Conservation (phyloP, 2,329 filamentous ascomycete species). For the Penicillium sp. region DNA sequence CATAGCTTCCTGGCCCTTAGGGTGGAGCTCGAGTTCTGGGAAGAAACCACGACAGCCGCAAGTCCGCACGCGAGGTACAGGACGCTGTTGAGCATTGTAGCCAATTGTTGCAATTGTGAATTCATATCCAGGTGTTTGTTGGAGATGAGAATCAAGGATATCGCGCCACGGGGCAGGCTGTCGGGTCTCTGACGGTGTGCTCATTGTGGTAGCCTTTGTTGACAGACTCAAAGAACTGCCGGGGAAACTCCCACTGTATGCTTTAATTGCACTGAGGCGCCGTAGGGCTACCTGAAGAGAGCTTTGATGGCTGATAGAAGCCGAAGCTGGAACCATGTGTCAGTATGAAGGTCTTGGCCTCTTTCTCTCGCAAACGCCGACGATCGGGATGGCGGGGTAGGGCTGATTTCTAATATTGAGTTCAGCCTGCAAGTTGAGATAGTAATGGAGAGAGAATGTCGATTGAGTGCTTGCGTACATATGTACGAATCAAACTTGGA, state of each 20-base stretch:
- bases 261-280: conserved; percentile 1
- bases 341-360: background rate
- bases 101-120: conserved; percentile 31
- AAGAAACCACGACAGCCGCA: conserved; percentile 87
- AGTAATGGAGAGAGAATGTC: background rate
- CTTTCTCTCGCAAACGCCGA: background rate
- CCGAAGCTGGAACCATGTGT: conserved; percentile 1
- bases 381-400: background rate
- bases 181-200: background rate
- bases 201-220: conserved; percentile 10
- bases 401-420: background rate
- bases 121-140: conserved; percentile 22
- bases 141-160: conserved; percentile 26
- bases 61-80: conserved; percentile 48
- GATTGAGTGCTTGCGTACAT: background rate
- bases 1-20: conserved; percentile 69
- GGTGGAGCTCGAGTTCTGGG: conserved; percentile 62
- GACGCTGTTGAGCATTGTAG: conserved; percentile 12
- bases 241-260: background rate
- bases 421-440: background rate
- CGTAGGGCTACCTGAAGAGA: background rate
- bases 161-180: conserved; percentile 30
- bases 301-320: background rate
- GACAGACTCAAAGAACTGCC: background rate
- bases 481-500: background rate